Percentiles rank a stretch among this genome's conserved stretches.
These are phyloP conservation scores for Cladosporium sp. DNA, from an alignment of 2,329 filamentous ascomycete genomes.

Conservation along the genomic window DNA sequence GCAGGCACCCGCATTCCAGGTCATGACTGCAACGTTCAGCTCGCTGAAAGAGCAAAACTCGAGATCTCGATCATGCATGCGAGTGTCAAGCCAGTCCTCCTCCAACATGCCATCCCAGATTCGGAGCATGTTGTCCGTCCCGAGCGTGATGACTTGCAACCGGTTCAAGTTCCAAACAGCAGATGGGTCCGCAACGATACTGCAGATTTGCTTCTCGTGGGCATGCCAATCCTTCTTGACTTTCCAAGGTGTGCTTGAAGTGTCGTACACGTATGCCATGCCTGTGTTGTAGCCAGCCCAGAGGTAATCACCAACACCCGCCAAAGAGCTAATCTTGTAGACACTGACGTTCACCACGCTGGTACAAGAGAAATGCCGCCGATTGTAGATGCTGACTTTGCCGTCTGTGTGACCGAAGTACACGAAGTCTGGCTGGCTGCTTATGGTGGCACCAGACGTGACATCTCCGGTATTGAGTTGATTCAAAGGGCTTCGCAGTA, in stretches of 20 bases:
- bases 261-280: conserved; percentile 90
- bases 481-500: conserved; percentile 65
- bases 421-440: conserved; percentile 69
- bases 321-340: conserved; percentile 90
- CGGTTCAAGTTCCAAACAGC: conserved; percentile 83
- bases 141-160: conserved; percentile 79
- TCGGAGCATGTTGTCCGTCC: conserved; percentile 78
- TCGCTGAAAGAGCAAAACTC: conserved; percentile 85
- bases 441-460: conserved; percentile 74
- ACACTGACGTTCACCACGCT: conserved; percentile 79
- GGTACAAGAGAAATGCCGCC: conserved; percentile 70
- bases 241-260: conserved; percentile 74
- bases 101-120: conserved; percentile 91
- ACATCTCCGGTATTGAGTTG: conserved; percentile 78
- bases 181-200: conserved; percentile 71
- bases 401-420: conserved; percentile 92
- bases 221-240: conserved; percentile 94
- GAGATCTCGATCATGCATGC: conserved; percentile 79
- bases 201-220: conserved; percentile 76
- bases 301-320: conserved; percentile 73
- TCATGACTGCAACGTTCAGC: conserved; percentile 75
- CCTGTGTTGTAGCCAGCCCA: conserved; percentile 97
- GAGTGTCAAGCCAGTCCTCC: conserved; percentile 88
- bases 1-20: conserved; percentile 96
- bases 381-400: conserved; percentile 90